Conservation (phyloP, 2,329 filamentous ascomycete species). For the Periglandula ipomoeae region DNA sequence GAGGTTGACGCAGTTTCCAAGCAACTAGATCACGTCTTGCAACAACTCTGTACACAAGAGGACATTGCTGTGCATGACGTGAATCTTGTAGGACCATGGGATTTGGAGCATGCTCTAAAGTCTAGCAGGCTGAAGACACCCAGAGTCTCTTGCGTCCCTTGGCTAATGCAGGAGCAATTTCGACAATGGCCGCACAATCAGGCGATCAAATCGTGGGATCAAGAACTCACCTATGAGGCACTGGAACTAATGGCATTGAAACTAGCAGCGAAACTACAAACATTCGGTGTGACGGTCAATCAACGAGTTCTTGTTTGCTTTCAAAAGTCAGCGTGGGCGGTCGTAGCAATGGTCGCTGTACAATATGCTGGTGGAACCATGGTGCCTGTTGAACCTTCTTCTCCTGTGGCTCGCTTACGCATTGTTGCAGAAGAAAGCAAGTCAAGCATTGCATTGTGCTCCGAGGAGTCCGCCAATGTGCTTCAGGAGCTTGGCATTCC, state of each 20-base stretch:
- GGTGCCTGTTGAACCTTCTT: not conserved
- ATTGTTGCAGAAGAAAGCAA: not conserved
- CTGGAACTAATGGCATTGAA: not conserved
- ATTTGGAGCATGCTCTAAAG: too few species aligned
- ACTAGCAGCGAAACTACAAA: not conserved
- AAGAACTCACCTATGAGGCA: not conserved
- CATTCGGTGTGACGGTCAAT: not conserved
- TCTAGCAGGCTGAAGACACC: too few species aligned
- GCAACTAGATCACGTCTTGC: too few species aligned
- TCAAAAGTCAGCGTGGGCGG: not conserved
- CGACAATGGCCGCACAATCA: not conserved
- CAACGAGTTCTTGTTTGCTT: not conserved
- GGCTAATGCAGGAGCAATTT: not conserved
- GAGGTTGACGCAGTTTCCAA: too few species aligned
- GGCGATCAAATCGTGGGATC: constrained; percentile 12
- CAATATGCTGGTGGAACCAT: not conserved
- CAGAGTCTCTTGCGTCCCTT: not conserved
- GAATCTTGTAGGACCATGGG: too few species aligned
- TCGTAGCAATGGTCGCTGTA: not conserved
- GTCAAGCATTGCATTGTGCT: not conserved
- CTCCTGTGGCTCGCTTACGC: not conserved
- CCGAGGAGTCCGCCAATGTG: too few species aligned
- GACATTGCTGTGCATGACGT: too few species aligned
- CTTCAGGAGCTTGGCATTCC: not conserved
- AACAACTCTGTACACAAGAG: too few species aligned